phyloP scores from a whole-genome alignment of 345 rosid genomes.

The Sapria himalayana region DNA sequence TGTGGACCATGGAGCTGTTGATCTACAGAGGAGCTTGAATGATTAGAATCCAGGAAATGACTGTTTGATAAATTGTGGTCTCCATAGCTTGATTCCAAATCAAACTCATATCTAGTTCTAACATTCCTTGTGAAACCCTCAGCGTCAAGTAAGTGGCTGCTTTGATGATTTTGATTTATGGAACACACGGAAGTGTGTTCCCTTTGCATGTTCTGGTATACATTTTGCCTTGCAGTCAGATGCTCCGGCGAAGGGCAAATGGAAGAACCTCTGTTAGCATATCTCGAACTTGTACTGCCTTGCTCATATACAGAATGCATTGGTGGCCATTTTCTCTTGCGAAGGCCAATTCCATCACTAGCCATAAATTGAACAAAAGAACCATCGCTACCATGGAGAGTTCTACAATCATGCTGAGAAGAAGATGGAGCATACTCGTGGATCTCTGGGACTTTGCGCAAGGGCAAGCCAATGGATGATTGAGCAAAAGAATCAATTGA shows the following conservation, averaged over 20 bases:
- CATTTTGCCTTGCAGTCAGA: neutral
- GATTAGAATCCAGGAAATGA: neutral
- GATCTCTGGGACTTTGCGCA: too few relatives aligned
- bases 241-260: neutral
- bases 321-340: neutral
- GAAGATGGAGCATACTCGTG: too few relatives aligned
- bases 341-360: conserved; percentile 1
- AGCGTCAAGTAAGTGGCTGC: neutral
- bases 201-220: neutral
- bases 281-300: neutral
- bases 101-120: conserved; percentile 8
- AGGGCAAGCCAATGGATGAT: too few relatives aligned
- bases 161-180: neutral
- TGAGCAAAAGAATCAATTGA: too few relatives aligned
- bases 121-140: conserved; percentile 7
- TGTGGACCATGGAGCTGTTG: neutral
- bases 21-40: neutral
- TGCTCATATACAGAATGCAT: neutral
- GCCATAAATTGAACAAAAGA: neutral
- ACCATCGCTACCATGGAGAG: neutral
- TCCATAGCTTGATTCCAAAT: conserved; percentile 6
- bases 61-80: neutral
- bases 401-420: too few relatives aligned
- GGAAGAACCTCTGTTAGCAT: neutral
- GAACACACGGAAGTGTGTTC: too few relatives aligned